A percentile compares a stretch with the other conserved stretches of the same genome.
These are phyloP conservation scores for Fagopyrum tataricum DNA, from an alignment of 148 eudicot genomes.

Conservation along the genomic window DNA sequence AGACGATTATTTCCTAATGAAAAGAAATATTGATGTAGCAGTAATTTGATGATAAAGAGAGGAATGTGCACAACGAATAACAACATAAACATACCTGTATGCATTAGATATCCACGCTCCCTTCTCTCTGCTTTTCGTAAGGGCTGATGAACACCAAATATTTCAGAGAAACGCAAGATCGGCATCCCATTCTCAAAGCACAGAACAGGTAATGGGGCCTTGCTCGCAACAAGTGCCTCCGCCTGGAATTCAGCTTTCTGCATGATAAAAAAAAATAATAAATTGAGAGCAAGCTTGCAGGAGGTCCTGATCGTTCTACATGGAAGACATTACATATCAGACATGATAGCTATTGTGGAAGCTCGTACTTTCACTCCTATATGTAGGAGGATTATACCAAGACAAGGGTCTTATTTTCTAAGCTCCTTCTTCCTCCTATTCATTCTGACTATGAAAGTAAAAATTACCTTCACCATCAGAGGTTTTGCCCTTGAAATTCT, in stretches of 20 bases:
- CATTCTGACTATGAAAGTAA: not conserved
- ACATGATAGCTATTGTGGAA: not conserved
- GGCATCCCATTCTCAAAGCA: slow-evolving; percentile 70
- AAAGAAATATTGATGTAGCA: not conserved
- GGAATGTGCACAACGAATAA: not conserved
- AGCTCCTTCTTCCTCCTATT: slow-evolving; percentile 1
- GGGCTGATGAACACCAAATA: slow-evolving; percentile 76
- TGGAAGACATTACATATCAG: not conserved
- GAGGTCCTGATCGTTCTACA: not conserved
- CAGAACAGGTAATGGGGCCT: slow-evolving; percentile 59
- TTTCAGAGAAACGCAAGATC: slow-evolving; percentile 87
- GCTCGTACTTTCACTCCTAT: not conserved
- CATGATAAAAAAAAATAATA: slow-evolving; percentile 15
- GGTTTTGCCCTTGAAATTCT: not conserved
- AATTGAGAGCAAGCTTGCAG: not conserved
- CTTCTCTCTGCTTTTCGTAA: slow-evolving; percentile 48
- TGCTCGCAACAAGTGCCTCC: slow-evolving; percentile 27
- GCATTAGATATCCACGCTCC: slow-evolving; percentile 46
- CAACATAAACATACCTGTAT: slow-evolving; percentile 44
- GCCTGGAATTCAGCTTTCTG: slow-evolving; percentile 49
- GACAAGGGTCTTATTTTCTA: not conserved
- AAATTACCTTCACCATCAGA: not conserved
- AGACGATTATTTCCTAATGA: not conserved
- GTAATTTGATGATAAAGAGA: not conserved
- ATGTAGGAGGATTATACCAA: not conserved